Evolutionary conservation across 768 basidiomycete genomes (phyloP).

Genomic region (Rhodosporidiobolus sp.): DNA sequence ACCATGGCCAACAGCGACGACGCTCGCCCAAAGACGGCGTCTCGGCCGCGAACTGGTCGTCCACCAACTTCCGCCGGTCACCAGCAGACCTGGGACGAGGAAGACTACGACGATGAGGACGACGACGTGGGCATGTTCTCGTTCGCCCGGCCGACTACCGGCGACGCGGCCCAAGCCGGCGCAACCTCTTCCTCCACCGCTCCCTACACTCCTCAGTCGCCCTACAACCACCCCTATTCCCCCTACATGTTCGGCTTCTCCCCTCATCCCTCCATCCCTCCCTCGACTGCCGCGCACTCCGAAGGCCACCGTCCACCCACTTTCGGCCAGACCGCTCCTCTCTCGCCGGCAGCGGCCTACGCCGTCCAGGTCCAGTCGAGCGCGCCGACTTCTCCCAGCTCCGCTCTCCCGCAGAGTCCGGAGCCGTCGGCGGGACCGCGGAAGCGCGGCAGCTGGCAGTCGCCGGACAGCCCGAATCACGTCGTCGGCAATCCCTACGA

Average conservation of each 20-base stretch:
- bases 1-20: background rate
- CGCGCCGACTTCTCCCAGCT: background rate
- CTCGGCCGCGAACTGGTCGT: conserved; percentile 2
- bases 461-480: conserved; percentile 20
- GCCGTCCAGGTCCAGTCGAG: conserved; percentile 8
- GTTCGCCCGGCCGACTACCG: conserved; percentile 8
- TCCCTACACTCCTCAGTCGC: background rate
- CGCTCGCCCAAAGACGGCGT: background rate
- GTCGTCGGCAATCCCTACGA: conserved; percentile 23
- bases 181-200: background rate
- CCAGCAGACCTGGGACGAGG: background rate
- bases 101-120: conserved; percentile 3
- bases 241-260: conserved; percentile 17
- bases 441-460: conserved; percentile 22
- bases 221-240: conserved; percentile 5
- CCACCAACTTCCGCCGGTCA: background rate
- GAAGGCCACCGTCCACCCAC: background rate
- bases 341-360: conserved; percentile 27
- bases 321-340: background rate
- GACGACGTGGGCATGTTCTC: conserved; percentile 39
- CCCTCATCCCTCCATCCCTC: background rate
- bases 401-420: background rate
- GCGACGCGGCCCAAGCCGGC: background rate
- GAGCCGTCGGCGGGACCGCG: conserved; percentile 2
- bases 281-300: background rate